Conservation (phyloP, 1,284 basidiomycete genomes). For the Naganishia sp. region DNA sequence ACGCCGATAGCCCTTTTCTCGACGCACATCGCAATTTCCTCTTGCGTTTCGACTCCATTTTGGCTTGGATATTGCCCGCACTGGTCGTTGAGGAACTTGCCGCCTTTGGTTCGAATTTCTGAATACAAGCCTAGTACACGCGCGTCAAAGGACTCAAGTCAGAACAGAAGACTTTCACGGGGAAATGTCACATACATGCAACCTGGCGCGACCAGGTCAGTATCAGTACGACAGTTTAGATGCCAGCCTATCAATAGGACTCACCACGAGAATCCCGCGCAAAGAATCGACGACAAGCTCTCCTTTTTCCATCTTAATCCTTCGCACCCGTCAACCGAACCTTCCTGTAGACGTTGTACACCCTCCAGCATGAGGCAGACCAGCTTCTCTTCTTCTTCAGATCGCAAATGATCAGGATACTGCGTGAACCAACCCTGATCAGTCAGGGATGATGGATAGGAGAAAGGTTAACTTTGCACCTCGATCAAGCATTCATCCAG, state of each 20-base stretch:
- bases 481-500: too few relatives aligned
- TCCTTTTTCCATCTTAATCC: background rate
- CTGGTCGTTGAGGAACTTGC: too few relatives aligned
- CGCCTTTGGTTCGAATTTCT: background rate
- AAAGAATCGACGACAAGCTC: background rate
- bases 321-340: background rate
- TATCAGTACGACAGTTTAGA: background rate
- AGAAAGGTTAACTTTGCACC: too few relatives aligned
- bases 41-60: background rate
- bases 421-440: background rate
- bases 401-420: slow-evolving; percentile 8
- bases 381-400: slow-evolving; percentile 11
- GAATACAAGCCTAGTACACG: background rate
- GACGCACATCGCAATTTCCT: slow-evolving; percentile 7
- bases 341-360: background rate
- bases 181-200: background rate
- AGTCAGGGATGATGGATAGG: too few relatives aligned
- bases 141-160: background rate
- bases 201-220: background rate
- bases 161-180: too few relatives aligned
- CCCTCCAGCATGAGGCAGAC: background rate
- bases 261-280: slow-evolving; percentile 14
- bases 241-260: background rate
- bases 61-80: background rate
- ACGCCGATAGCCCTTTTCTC: too few relatives aligned